Conservation (phyloP, 2,329 filamentous ascomycete species). For the Bretziella fagacearum region DNA sequence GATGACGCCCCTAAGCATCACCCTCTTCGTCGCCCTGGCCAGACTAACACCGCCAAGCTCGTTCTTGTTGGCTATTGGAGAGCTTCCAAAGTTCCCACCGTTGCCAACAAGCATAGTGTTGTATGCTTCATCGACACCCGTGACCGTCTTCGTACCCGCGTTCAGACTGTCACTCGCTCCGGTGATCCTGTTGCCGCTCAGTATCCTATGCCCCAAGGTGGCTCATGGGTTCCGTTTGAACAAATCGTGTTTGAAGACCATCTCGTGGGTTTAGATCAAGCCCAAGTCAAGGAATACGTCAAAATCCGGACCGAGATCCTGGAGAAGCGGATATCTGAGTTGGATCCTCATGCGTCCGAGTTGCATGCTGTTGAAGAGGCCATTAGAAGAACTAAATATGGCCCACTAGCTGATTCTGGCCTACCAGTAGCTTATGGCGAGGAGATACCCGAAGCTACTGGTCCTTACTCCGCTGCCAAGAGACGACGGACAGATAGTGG, state of each 20-base stretch:
- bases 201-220: conserved; percentile 38
- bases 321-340: conserved; percentile 22
- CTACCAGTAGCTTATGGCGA: conserved; percentile 35
- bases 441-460: conserved; percentile 13
- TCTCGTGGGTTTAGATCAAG: conserved; percentile 36
- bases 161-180: conserved; percentile 24
- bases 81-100: conserved; percentile 34
- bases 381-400: conserved; percentile 26
- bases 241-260: conserved; percentile 41
- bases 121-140: conserved; percentile 44
- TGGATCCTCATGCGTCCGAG: conserved; percentile 25
- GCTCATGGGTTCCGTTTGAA: conserved; percentile 48
- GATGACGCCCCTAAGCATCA: conserved; percentile 5
- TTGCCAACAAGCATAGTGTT: conserved; percentile 37
- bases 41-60: conserved; percentile 24
- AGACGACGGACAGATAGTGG: conserved; percentile 15
- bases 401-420: conserved; percentile 28
- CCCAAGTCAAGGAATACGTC: conserved; percentile 46
- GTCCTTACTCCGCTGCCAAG: conserved; percentile 1
- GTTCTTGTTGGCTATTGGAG: conserved; percentile 43
- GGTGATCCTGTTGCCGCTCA: conserved; percentile 31
- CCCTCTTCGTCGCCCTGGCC: conserved; percentile 10
- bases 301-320: conserved; percentile 30
- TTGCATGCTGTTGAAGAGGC: conserved; percentile 31
- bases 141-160: conserved; percentile 11